Evolutionary conservation across 495 filamentous ascomycete genomes (phyloP).

Genomic region (Aspergillus bertholletiae): DNA sequence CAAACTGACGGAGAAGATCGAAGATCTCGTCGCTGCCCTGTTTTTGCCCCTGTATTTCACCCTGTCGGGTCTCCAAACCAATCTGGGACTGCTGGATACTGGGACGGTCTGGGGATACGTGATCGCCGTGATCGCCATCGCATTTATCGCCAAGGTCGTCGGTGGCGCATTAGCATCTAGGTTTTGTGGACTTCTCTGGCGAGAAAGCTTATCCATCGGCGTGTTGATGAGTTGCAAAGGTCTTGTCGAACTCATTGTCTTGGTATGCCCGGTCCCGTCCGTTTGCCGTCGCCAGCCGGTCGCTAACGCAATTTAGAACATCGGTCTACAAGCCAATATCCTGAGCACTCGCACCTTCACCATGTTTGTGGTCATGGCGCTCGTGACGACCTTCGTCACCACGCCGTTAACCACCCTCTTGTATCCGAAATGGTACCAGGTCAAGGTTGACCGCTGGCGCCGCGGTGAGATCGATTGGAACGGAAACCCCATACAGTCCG

Average conservation of each 20-base stretch:
- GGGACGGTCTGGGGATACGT: conserved; percentile 94
- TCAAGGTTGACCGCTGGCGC: conserved; percentile 86
- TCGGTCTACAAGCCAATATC: conserved; percentile 89
- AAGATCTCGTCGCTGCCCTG: conserved; percentile 85
- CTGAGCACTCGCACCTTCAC: conserved; percentile 86
- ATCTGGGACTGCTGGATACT: conserved; percentile 78
- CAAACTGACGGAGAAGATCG: conserved; percentile 92
- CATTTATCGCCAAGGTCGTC: conserved; percentile 80
- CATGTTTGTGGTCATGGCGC: conserved; percentile 97
- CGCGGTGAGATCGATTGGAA: conserved; percentile 95
- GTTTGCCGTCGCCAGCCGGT: background rate
- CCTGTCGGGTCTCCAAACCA: conserved; percentile 83
- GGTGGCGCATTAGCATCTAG: conserved; percentile 82
- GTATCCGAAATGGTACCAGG: conserved; percentile 88
- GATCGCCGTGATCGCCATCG: conserved; percentile 74
- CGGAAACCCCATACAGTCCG: conserved; percentile 52
- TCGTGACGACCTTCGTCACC: conserved; percentile 88
- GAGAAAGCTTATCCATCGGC: conserved; percentile 89
- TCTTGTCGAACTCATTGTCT: conserved; percentile 88
- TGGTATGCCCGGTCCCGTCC: conserved; percentile 57
- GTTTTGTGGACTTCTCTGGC: conserved; percentile 78
- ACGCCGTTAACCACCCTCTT: conserved; percentile 75
- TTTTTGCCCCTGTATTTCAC: conserved; percentile 96
- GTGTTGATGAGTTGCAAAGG: conserved; percentile 98
- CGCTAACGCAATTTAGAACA: conserved; percentile 61